These are phyloP conservation scores for Sonneratia caseolaris DNA, from an alignment of 345 rosid species.

Conservation along the genomic window DNA sequence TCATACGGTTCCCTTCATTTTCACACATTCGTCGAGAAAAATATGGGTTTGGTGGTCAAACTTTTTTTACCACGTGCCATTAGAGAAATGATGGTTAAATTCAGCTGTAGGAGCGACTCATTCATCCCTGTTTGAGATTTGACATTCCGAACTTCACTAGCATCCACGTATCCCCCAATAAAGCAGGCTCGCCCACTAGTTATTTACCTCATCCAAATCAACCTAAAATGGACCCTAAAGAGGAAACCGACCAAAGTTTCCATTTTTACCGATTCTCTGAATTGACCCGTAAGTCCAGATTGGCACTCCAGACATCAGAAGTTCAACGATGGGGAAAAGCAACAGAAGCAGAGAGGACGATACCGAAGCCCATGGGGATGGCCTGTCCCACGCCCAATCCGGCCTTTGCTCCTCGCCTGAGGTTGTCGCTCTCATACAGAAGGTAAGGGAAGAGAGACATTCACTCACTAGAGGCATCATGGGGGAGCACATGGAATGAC, in stretches of 20 bases:
- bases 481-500: not conserved
- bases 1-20: too few relatives aligned
- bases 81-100: too few relatives aligned
- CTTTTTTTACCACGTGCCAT: too few relatives aligned
- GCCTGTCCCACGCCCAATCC: not conserved
- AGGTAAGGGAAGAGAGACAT: conserved; percentile 5
- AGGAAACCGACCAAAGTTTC: not conserved
- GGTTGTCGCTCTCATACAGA: conserved; percentile 11
- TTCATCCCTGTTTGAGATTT: too few relatives aligned
- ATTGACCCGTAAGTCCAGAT: not conserved
- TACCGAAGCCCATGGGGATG: not conserved
- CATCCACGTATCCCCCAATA: not conserved
- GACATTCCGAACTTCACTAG: not conserved
- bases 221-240: not conserved
- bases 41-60: too few relatives aligned
- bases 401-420: conserved; percentile 15
- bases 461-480: not conserved
- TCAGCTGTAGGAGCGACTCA: not conserved
- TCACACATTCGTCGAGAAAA: too few relatives aligned
- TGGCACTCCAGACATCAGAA: not conserved
- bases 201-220: not conserved
- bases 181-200: not conserved
- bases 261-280: not conserved
- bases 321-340: not conserved
- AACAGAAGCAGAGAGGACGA: not conserved